Conservation (phyloP, 768 basidiomycete species). For the Collybia mongolica region DNA sequence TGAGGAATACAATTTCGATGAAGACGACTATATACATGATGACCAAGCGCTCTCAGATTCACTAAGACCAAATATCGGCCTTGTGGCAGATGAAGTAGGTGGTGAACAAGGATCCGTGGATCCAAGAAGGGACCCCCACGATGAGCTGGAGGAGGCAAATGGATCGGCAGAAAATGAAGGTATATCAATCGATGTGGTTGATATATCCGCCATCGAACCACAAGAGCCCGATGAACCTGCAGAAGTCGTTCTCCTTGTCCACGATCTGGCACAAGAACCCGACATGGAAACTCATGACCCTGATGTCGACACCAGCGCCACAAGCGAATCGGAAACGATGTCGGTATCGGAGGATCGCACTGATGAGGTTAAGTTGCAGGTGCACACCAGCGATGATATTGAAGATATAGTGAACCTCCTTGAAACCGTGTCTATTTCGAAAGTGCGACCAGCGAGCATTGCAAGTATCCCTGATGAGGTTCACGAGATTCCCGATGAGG, state of each 20-base stretch:
- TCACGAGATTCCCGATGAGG: conserved; percentile 54
- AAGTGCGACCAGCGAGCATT: conserved; percentile 40
- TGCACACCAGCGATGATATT: conserved; percentile 38
- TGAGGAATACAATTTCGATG: conserved; percentile 1
- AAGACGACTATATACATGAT: conserved; percentile 6
- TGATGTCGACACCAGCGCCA: not conserved
- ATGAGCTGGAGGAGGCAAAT: not conserved
- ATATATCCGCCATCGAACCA: not conserved
- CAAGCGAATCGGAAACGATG: conserved; percentile 2
- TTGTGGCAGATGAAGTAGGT: not conserved
- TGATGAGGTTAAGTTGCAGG: conserved; percentile 13
- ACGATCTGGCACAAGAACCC: not conserved
- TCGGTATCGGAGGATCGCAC: conserved; percentile 13
- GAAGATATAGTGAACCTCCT: conserved; percentile 70
- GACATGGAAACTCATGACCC: conserved; percentile 1
- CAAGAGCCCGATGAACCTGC: not conserved
- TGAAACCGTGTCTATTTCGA: conserved; percentile 40
- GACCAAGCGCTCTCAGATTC: conserved; percentile 1
- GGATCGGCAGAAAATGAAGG: not conserved
- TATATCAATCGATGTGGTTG: not conserved
- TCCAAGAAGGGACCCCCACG: not conserved
- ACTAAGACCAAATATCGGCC: not conserved
- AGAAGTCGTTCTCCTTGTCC: no score
- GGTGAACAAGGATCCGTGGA: not conserved
- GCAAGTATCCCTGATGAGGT: conserved; percentile 54